These are phyloP conservation scores for Hamigera avellanea DNA, from an alignment of 495 filamentous ascomycete genomes.

Conservation along the genomic window DNA sequence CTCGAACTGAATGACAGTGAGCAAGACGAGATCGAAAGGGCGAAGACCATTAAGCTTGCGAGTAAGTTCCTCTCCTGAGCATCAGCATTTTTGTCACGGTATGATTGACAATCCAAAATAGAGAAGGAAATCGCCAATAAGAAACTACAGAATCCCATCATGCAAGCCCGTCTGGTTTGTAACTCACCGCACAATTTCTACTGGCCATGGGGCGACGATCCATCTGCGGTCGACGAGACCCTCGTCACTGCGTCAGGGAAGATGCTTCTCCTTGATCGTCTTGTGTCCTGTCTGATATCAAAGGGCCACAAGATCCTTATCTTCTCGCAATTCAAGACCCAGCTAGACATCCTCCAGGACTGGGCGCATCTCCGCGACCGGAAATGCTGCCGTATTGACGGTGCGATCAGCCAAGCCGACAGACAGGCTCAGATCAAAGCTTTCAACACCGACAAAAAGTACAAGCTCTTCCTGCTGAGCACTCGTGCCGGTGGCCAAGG, in stretches of 20 bases:
- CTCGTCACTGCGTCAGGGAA: slow-evolving; percentile 83
- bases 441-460: slow-evolving; percentile 64
- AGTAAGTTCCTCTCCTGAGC: slow-evolving; percentile 38
- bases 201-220: slow-evolving; percentile 63
- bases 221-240: slow-evolving; percentile 51
- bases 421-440: slow-evolving; percentile 71
- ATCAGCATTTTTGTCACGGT: background rate
- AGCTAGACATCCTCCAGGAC: slow-evolving; percentile 81
- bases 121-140: slow-evolving; percentile 77
- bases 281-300: slow-evolving; percentile 64
- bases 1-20: slow-evolving; percentile 33
- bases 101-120: slow-evolving; percentile 16
- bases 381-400: slow-evolving; percentile 85
- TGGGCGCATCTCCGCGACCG: slow-evolving; percentile 67
- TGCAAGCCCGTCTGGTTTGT: slow-evolving; percentile 87
- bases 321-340: slow-evolving; percentile 93
- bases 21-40: slow-evolving; percentile 54
- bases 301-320: slow-evolving; percentile 84
- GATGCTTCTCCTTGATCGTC: slow-evolving; percentile 84
- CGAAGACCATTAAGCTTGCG: slow-evolving; percentile 65
- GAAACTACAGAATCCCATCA: slow-evolving; percentile 87
- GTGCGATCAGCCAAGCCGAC: slow-evolving; percentile 68
- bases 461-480: slow-evolving; percentile 74
- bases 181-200: slow-evolving; percentile 96
- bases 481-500: slow-evolving; percentile 91